phyloP scores from a whole-genome alignment of 768 basidiomycete genomes.

The Leccinum arenicola region DNA sequence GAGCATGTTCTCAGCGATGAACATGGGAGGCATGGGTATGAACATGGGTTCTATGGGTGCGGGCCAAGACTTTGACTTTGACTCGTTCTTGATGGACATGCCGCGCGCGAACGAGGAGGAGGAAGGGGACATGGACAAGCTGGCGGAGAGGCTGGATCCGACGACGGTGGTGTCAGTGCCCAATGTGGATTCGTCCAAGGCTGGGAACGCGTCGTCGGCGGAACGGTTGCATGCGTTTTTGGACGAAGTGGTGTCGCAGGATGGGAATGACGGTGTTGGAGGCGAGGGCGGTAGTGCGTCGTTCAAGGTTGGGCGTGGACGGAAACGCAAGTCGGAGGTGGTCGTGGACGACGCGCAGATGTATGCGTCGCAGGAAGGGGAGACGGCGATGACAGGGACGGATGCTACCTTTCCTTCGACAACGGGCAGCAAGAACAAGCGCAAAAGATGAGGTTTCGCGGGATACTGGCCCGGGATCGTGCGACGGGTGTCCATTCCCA shows the following conservation, averaged over 20 bases:
- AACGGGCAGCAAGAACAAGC: conserved; percentile 23
- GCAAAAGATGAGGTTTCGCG: conserved; percentile 23
- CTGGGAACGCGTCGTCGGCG: conserved; percentile 29
- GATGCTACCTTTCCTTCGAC: conserved; percentile 3
- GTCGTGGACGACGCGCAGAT: conserved; percentile 14
- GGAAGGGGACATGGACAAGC: conserved; percentile 30
- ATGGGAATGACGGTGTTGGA: conserved; percentile 14
- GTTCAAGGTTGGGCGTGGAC: conserved; percentile 20
- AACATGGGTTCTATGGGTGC: not conserved
- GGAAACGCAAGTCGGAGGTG: conserved; percentile 42
- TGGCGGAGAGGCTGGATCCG: conserved; percentile 34
- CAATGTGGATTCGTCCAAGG: conserved; percentile 26
- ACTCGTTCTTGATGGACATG: conserved; percentile 40
- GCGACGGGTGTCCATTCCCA: not conserved
- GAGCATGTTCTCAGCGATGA: conserved; percentile 20
- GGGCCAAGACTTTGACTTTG: conserved; percentile 36
- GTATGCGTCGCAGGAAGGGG: not conserved
- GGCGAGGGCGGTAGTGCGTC: not conserved
- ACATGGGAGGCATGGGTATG: not conserved
- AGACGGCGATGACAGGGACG: not conserved
- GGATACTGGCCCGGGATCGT: not conserved
- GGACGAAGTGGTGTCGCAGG: conserved; percentile 40
- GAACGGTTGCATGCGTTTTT: conserved; percentile 42
- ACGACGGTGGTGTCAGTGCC: conserved; percentile 30
- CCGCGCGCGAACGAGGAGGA: conserved; percentile 30